Base-by-base conservation (phyloP, 176 grass and related monocot species). In the Oryza nivara region DNA sequence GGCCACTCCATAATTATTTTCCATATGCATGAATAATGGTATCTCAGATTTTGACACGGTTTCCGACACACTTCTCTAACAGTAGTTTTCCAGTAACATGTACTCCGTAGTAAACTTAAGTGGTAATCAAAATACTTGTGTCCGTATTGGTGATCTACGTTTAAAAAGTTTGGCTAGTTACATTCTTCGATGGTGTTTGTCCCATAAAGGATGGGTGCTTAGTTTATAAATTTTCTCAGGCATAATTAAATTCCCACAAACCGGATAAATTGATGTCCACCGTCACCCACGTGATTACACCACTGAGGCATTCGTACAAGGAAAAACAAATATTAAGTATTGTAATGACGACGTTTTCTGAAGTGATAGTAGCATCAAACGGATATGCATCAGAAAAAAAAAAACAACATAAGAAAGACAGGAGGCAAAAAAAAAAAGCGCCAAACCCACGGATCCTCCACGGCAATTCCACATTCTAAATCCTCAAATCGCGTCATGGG, bases 341-440 rank as follows among this genome's bases (percentile, higher is more conserved):
- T 48, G 47, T 68, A 84, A 26, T 84, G 47, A 10, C 13, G n/a
- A 74, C 14, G 63, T 75, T 26, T 5, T 54, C 38, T 75, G 40
- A 75, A 72, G 65, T 72, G 71, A 65, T 66, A 81, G 54, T 49
- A 28, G 2, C 30, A 72, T 54, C 32, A 77, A 36, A 72, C 32
- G 52, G 22, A 76, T 30, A 79, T 19, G 38, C 45, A 43, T 34
- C 64, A 76, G 41, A 26, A 49, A 63, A 68, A 63, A 68, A 77
- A 70, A 48, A 65, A 22, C 44, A 64, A 52, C 6, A 61, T 3
- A 17, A 54, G 47, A n/a, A 26, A 20, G 45, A 49, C 28, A 83
- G 25, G 34, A 73, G 75, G 9, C 70, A 74, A 51, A 35, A 44
- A 19, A n/a, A 11, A 74, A 73, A 70, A 51, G 25, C 26, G 15